phyloP scores from a whole-genome alignment of 345 rosid genomes.

The Citrus sinensis region DVS_A1.0 CM039164.1:993501-994000 shows the following conservation, averaged over 20 bases:
- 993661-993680: background rate
- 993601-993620: slow-evolving; percentile 86
- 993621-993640: slow-evolving; percentile 99
- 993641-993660: slow-evolving; percentile 16
- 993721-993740: background rate
- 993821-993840: background rate
- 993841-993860: background rate
- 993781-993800: too few relatives aligned
- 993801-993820: background rate
- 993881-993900: background rate
- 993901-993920: background rate
- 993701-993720: background rate
- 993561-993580: slow-evolving; percentile 81
- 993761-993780: too few relatives aligned
- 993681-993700: background rate
- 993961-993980: background rate
- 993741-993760: too few relatives aligned
- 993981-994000: background rate
- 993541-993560: slow-evolving; percentile 69
- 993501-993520: slow-evolving; percentile 65
- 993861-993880: background rate
- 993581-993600: slow-evolving; percentile 57
- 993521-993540: slow-evolving; percentile 84
- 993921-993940: background rate
- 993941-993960: background rate